Evolutionary conservation across 352 stramenopile species (phyloP).

Genomic region (Stephanocyclus meneghinianus): DNA sequence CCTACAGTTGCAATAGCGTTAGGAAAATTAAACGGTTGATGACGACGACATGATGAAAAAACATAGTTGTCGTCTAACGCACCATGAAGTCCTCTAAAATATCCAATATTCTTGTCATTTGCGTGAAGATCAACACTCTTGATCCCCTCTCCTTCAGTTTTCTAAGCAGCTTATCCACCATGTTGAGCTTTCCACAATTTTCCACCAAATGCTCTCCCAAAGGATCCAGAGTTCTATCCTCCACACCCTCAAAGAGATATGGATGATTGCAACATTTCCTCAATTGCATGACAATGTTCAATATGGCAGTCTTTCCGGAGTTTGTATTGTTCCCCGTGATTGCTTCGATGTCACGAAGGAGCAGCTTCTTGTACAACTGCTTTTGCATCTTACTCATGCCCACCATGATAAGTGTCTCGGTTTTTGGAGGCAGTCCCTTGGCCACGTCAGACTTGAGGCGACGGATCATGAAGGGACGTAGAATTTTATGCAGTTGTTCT

Average conservation of each 20-base stretch:
- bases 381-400: constrained; percentile 96
- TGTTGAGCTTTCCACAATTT: constrained; percentile 97
- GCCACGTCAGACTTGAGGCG: constrained; percentile 98
- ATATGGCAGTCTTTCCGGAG: constrained; percentile 83
- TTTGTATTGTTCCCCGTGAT: constrained; percentile 72
- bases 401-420: constrained; percentile 98
- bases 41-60: not conserved
- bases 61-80: not conserved
- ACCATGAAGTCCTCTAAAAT: constrained; percentile 85
- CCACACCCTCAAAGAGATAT: constrained; percentile 97
- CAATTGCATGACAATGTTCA: constrained; percentile 99
- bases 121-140: constrained; percentile 98
- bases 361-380: constrained; percentile 93
- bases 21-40: too few relatives aligned
- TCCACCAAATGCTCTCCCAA: constrained; percentile 95
- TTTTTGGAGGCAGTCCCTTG: constrained; percentile 96
- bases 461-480: constrained; percentile 97
- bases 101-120: constrained; percentile 94
- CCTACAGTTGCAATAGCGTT: not conserved
- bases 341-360: constrained; percentile 92
- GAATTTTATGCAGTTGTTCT: constrained; percentile 92
- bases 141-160: constrained; percentile 93
- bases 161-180: constrained; percentile 98
- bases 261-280: constrained; percentile 99
- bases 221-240: constrained; percentile 93